Evolutionary conservation across 2,329 filamentous ascomycete genomes (phyloP), one percentile per base, ranked within the genome.

Genomic region (Monilinia laxa): DNA sequence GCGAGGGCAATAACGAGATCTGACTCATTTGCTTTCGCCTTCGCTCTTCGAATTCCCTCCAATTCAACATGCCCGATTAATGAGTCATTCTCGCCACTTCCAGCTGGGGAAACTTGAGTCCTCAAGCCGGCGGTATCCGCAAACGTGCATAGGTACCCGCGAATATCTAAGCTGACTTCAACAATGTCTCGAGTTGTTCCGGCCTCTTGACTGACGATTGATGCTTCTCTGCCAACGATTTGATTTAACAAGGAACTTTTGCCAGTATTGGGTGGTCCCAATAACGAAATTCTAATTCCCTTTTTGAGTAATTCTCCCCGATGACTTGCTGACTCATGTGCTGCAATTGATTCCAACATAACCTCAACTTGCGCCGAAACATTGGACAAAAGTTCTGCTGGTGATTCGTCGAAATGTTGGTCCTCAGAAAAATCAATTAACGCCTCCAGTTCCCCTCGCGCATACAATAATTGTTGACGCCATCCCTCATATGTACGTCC

Each of bases 371-470:
- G 87, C 0, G 71, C 72, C 1, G 87, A 84, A 40, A 97, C 91
- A 59, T 88, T 92, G 0, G 75, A 77, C 55, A 96, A 83, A 28
- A 98, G 82, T 65, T 90, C 85, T 0, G 83, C 80, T 0, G 92
- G 90, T 3, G 91, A 89, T 78, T 97, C 93, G 72, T 98, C 93
- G 74, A 99, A 96, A 79, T 98, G 91, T 78, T 99, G 94, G 74
- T 98, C 95, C 77, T 99, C 95, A 0, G 92, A 90, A 76, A 99
- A 99, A 78, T 99, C 95, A 69, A 99, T 98, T 71, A 99, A 80
- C 0, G 95, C 95, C 78, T 99, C 95, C 51, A 99, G 83, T 79
- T 98, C 93, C 12, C 92, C 95, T 2, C 95, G 87, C 12, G 93
- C 93, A 69, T 90, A 84, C 9, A 98, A 81, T 23, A 99, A 80